Evolutionary conservation across 2,329 filamentous ascomycete species (phyloP).

Genomic region (Ceratocystis alfenasii): DNA sequence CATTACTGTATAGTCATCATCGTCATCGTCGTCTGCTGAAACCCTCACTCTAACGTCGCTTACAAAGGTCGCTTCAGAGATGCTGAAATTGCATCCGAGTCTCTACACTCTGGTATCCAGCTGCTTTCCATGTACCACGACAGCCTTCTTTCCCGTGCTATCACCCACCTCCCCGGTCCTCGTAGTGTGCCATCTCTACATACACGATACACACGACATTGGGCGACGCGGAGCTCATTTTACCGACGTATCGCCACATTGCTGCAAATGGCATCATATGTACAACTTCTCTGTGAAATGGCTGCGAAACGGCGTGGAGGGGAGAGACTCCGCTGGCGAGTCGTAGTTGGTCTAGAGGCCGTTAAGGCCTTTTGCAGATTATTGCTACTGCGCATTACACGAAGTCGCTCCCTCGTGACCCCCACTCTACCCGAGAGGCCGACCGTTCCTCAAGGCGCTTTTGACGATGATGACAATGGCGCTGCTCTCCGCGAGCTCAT

Average conservation of each 20-base stretch:
- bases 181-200: constrained; percentile 40
- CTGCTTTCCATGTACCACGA: constrained; percentile 90
- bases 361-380: constrained; percentile 78
- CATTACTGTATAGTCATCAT: not conserved
- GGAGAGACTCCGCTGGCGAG: constrained; percentile 68
- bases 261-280: constrained; percentile 85
- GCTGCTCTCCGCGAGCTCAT: constrained; percentile 36
- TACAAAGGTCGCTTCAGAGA: constrained; percentile 67
- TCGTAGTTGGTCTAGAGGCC: constrained; percentile 72
- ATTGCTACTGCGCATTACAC: constrained; percentile 68
- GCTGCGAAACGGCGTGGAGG: constrained; percentile 74
- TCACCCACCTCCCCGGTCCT: constrained; percentile 37
- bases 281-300: constrained; percentile 96
- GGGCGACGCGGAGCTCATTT: constrained; percentile 49
- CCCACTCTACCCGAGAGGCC: constrained; percentile 81
- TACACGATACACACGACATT: constrained; percentile 55
- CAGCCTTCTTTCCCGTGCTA: constrained; percentile 57
- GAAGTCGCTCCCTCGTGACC: constrained; percentile 67
- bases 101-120: constrained; percentile 76
- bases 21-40: not conserved
- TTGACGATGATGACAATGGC: constrained; percentile 32
- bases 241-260: constrained; percentile 74
- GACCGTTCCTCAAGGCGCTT: constrained; percentile 45
- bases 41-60: not conserved
- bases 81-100: constrained; percentile 89